Percentiles rank a stretch among this genome's conserved stretches.
phyloP scores from a whole-genome alignment of 257 asterid species.

The Leonotis leonurus region DNA sequence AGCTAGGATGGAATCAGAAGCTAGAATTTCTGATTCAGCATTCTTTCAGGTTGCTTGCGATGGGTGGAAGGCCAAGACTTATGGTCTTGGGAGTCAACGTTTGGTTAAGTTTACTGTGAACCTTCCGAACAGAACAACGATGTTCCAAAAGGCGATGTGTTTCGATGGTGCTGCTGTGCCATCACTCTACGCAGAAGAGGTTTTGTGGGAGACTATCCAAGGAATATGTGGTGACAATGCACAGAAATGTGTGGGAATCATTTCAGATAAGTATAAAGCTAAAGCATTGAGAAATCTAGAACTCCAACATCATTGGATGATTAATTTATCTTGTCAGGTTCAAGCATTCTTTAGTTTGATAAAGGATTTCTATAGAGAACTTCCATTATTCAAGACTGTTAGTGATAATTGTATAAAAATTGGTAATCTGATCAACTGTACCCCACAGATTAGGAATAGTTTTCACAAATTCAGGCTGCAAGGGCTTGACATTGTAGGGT shows the following conservation, averaged over 20 bases:
- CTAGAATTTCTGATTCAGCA: constrained; percentile 57
- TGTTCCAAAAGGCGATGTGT: constrained; percentile 53
- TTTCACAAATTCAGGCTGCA: constrained; percentile 51
- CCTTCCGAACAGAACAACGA: constrained; percentile 70
- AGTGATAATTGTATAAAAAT: constrained; percentile 55
- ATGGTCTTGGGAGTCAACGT: constrained; percentile 30
- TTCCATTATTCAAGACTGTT: constrained; percentile 51
- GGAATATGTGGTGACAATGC: constrained; percentile 46
- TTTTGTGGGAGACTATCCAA: constrained; percentile 47
- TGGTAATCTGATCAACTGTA: constrained; percentile 52
- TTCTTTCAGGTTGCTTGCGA: constrained; percentile 67
- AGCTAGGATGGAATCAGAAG: constrained; percentile 51
- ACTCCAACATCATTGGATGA: constrained; percentile 68
- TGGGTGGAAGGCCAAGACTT: constrained; percentile 57
- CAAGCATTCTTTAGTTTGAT: constrained; percentile 62
- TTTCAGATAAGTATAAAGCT: constrained; percentile 70
- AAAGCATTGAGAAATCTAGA: constrained; percentile 67
- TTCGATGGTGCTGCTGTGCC: constrained; percentile 41
- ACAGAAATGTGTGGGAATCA: constrained; percentile 61
- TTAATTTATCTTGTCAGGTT: constrained; percentile 65
- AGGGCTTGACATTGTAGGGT: constrained; percentile 41
- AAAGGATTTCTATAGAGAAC: constrained; percentile 64
- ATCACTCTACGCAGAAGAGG: constrained; percentile 63
- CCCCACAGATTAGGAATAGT: constrained; percentile 52
- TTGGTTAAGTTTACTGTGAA: constrained; percentile 51